These are phyloP conservation scores for Cyberlindnera mrakii DNA, from an alignment of 805 yeast genomes.

Conservation along the genomic window DNA sequence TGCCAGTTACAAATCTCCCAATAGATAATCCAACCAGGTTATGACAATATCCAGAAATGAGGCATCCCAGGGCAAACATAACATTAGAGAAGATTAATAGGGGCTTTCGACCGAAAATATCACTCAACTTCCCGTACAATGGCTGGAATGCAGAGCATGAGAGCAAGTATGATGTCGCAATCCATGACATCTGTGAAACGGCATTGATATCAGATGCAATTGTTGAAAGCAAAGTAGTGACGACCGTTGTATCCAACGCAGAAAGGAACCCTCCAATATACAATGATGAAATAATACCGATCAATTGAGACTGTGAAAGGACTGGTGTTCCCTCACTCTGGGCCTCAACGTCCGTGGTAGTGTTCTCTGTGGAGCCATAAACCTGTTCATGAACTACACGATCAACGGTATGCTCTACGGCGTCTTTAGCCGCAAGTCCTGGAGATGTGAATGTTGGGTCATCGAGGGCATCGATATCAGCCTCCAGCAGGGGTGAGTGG, in stretches of 20 bases:
- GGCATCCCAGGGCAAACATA: constrained; percentile 38
- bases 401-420: constrained; percentile 12
- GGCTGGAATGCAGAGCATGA: constrained; percentile 67
- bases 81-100: constrained; percentile 33
- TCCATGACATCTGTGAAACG: constrained; percentile 59
- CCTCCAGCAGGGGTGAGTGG: constrained; percentile 8
- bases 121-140: constrained; percentile 56
- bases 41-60: constrained; percentile 29
- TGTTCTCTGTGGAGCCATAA: constrained; percentile 11
- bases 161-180: constrained; percentile 57
- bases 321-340: background rate
- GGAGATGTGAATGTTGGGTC: constrained; percentile 15
- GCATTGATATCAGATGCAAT: constrained; percentile 63
- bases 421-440: constrained; percentile 14
- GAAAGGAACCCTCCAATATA: constrained; percentile 45
- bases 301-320: background rate
- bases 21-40: constrained; percentile 28
- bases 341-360: constrained; percentile 4
- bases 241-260: constrained; percentile 59
- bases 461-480: constrained; percentile 12
- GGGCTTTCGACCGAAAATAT: constrained; percentile 54
- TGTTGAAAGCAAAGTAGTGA: constrained; percentile 54
- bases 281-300: constrained; percentile 29
- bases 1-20: constrained; percentile 70
- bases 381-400: background rate